Evolutionary conservation across 208 protist genomes (phyloP), one percentile per base, ranked within the genome.

Genomic region (Wallacemonas collosoma): DNA sequence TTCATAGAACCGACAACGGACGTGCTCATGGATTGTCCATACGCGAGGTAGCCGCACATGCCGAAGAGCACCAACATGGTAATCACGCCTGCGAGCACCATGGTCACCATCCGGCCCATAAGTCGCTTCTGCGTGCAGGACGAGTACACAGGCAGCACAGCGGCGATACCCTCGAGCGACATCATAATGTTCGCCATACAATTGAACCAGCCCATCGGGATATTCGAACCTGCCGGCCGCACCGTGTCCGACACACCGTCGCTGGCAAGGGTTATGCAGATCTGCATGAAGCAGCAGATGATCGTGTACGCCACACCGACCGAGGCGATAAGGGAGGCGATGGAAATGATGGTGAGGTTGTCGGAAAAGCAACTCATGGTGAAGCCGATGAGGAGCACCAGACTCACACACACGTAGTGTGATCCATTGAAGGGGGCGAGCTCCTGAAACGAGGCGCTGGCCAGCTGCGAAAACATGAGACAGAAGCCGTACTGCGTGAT

Each of bases 401-500:
- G 57, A 50, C 72, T 67, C 45, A 91, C 67, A 78, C 79, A 82
- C 48, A 94, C 44, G 65, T 87, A 89, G 48, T 77, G 43, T 35
- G 72, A 41, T 36, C 80, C 61, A 1, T 68, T 72, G 53, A 82
- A 81, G 39, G n/a, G 38, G 41, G 68, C 72, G 26, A 94, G 62
- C 36, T 81, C 72, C 15, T 66, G 68, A 79, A 96, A 86, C 14
- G 89, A 85, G 1, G 79, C 78, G 48, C 57, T 79, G 26, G 86
- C 77, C 55, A 90, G 83, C 76, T 93, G 87, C 38, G 80, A 85
- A 75, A 90, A 96, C 77, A 93, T 89, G 44, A 93, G 79, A 68
- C 91, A 96, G 73, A 94, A 94, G 47, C 89, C 91, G 48, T 92
- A 93, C 77, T 96, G 91, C 66, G 91, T 92, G 51, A 94, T 72